Evolutionary conservation across 306 rosid species (phyloP).

Genomic region (Mucuna pruriens): DNA sequence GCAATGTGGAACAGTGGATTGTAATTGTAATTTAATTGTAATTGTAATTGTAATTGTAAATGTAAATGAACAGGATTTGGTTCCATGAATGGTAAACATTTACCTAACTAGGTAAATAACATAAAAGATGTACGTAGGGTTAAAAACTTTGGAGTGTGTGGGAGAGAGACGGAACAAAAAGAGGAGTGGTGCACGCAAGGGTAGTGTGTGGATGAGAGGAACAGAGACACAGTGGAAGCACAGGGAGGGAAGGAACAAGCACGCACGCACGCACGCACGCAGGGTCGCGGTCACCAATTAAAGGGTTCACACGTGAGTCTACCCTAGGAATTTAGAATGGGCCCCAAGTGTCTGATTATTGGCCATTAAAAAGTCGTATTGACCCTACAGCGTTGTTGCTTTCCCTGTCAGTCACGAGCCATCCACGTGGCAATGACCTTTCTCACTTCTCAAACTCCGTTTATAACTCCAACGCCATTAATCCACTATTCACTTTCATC

Average conservation of each 20-base stretch:
- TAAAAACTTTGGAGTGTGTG: neutral
- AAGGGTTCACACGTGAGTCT: slow-evolving; percentile 41
- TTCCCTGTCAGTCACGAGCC: slow-evolving; percentile 27
- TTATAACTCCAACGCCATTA: slow-evolving; percentile 22
- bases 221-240: neutral
- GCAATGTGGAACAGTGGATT: no score
- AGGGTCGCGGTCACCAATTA: slow-evolving; percentile 16
- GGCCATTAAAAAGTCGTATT: neutral
- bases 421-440: slow-evolving; percentile 17
- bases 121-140: no score
- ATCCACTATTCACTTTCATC: neutral
- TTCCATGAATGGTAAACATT: neutral
- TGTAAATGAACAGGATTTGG: neutral
- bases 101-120: neutral
- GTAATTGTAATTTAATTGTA: no score
- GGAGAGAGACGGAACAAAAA: neutral
- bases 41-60: neutral
- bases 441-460: slow-evolving; percentile 9
- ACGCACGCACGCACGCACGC: neutral
- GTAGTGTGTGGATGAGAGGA: neutral
- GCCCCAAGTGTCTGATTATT: neutral
- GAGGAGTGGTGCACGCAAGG: neutral
- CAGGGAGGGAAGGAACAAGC: neutral
- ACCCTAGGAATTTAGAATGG: neutral
- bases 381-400: slow-evolving; percentile 21